Percentiles rank a stretch among this genome's conserved stretches.
Evolutionary conservation across 495 filamentous ascomycete genomes (phyloP).

Genomic region (Penicillium robsamsonii): DNA sequence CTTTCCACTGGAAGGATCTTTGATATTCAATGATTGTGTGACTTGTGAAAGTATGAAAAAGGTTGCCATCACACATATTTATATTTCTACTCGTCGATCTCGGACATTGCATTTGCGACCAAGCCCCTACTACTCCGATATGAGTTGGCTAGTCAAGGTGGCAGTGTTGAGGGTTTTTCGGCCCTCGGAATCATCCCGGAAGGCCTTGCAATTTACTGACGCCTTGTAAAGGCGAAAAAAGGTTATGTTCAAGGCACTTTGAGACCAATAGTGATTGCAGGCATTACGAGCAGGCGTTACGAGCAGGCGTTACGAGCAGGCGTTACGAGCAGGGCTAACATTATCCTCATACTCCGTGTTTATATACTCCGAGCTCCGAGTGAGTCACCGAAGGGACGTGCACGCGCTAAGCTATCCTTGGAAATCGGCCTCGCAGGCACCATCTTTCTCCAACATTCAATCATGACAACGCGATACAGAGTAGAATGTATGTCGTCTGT

Average conservation of each 20-base stretch:
- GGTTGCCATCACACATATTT: background rate
- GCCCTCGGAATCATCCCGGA: background rate
- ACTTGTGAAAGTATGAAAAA: background rate
- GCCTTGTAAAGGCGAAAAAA: background rate
- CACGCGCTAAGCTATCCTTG: background rate
- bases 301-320: background rate
- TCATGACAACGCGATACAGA: conserved; percentile 86
- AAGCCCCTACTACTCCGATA: background rate
- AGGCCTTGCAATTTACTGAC: background rate
- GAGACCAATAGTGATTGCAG: background rate
- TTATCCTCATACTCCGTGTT: background rate
- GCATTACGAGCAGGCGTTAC: background rate
- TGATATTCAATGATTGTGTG: background rate
- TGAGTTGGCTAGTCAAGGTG: background rate
- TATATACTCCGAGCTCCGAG: background rate
- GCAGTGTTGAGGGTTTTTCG: conserved; percentile 18
- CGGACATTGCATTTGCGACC: background rate
- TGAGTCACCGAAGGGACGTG: conserved; percentile 13
- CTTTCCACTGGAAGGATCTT: background rate
- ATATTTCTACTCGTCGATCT: background rate
- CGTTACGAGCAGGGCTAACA: background rate
- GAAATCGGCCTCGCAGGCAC: background rate
- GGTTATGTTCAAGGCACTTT: background rate
- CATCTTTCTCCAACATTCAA: conserved; percentile 10
- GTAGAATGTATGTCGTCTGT: conserved; percentile 68